Base-by-base conservation (phyloP, 352 stramenopile genomes). In the Albugo candida region DNA sequence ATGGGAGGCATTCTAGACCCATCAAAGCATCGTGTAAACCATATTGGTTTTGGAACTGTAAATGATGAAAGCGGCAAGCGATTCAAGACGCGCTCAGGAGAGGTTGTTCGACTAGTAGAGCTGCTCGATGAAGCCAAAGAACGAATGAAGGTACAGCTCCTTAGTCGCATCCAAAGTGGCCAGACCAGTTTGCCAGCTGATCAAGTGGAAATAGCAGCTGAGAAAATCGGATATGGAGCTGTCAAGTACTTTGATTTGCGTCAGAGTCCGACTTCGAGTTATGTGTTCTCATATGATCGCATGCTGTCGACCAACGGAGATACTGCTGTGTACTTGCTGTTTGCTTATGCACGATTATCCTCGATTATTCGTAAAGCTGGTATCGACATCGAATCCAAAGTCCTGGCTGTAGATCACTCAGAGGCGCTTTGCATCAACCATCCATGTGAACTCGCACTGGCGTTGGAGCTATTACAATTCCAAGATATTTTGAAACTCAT, bases 171-270 rank as follows among this genome's bases (percentile, higher is more conserved):
- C 20, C 75, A 82, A 34, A 75, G 87, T n/a, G 81, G 80, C 11
- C 93, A 94, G 61, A 92, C 81, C 11, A 76, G 68, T 18, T 54
- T 91, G 36, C 72, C 83, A 6, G 64, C 74, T 48, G 91, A 96
- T 5, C 82, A 98, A 62, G 71, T 98, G 21, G 86, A 96, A 39
- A 64, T 66, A 37, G 87, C 95, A 5, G 94, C 95, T 10, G 83
- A 94, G 53, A 88, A 92, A 48, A 87, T 99, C 51, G 95, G 95
- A 47, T 99, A 99, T 61, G 95, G 94, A 46, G 95, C 94, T 13
- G 94, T 99, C 48, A 99, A 99, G 77, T 99, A 99, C 74, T 98
- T 98, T 67, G 96, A 99, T 65, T 72, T 99, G 51, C 85, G 92
- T 48, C 85, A 98, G 59, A 96, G 96, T 58, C 95, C 94, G 13